A percentile compares a stretch with the other conserved stretches of the same genome.
Conservation (phyloP, 371 early-diverging fungal genomes). For the Actinomortierella wolfii region DNA sequence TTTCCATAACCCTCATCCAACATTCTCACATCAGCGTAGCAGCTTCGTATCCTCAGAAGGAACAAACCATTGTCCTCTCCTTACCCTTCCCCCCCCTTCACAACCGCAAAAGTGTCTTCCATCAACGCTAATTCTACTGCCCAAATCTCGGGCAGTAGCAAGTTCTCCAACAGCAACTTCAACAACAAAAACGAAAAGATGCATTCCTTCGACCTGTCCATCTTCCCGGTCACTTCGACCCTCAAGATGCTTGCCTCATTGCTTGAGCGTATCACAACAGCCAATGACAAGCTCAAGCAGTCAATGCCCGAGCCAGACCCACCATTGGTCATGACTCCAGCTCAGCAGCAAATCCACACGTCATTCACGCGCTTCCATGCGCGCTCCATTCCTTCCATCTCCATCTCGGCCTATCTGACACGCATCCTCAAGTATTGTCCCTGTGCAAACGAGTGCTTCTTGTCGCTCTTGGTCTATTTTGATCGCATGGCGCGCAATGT, state of each 20-base stretch:
- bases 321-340: conserved; percentile 39
- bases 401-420: conserved; percentile 77
- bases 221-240: conserved; percentile 66
- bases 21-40: too few relatives aligned
- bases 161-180: conserved; percentile 7
- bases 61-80: too few relatives aligned
- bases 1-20: too few relatives aligned
- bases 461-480: conserved; percentile 83
- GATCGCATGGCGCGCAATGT: conserved; percentile 66
- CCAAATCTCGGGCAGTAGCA: conserved; percentile 4
- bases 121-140: background rate
- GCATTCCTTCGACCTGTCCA: conserved; percentile 60
- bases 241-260: conserved; percentile 66
- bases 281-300: conserved; percentile 54
- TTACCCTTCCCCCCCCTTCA: background rate
- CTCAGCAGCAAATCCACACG: conserved; percentile 46
- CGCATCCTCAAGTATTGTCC: conserved; percentile 94
- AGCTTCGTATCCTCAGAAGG: too few relatives aligned
- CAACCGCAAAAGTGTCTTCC: background rate
- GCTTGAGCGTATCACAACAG: conserved; percentile 59
- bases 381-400: conserved; percentile 86
- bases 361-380: conserved; percentile 80
- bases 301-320: conserved; percentile 42
- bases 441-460: conserved; percentile 84
- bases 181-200: conserved; percentile 10